Evolutionary conservation across 2,329 filamentous ascomycete species (phyloP).

Genomic region (Rutstroemia sp.): DNA sequence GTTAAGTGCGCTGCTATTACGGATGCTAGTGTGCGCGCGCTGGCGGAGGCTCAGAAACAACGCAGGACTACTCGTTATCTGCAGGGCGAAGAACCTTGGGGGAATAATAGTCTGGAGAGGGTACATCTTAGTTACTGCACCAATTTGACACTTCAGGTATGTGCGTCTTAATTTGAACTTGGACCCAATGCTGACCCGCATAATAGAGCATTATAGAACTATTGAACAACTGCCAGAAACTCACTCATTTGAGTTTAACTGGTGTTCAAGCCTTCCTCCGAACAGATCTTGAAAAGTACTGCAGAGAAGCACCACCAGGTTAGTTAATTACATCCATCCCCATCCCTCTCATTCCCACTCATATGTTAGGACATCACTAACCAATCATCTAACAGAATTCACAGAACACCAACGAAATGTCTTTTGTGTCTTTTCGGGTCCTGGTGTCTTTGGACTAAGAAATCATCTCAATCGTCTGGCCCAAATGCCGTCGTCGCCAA

Average conservation of each 20-base stretch:
- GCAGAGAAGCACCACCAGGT: slow-evolving; percentile 75
- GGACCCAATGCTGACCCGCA: slow-evolving; percentile 25
- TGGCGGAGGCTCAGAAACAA: slow-evolving; percentile 48
- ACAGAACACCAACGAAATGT: slow-evolving; percentile 91
- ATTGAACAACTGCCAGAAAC: slow-evolving; percentile 81
- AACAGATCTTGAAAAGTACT: slow-evolving; percentile 77
- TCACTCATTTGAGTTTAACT: slow-evolving; percentile 91
- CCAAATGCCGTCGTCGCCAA: slow-evolving; percentile 81
- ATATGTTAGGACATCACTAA: slow-evolving; percentile 4
- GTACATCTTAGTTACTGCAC: slow-evolving; percentile 96
- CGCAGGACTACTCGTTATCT: background rate
- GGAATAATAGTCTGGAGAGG: slow-evolving; percentile 56
- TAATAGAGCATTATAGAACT: slow-evolving; percentile 78
- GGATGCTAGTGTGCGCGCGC: slow-evolving; percentile 76
- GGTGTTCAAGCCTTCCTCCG: slow-evolving; percentile 86
- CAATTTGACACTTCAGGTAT: slow-evolving; percentile 71
- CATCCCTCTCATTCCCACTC: too few relatives aligned
- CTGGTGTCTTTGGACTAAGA: slow-evolving; percentile 70
- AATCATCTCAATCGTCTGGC: slow-evolving; percentile 71
- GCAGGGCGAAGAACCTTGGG: background rate
- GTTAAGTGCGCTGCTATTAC: slow-evolving; percentile 93
- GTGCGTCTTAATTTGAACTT: slow-evolving; percentile 22
- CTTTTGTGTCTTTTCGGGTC: slow-evolving; percentile 94
- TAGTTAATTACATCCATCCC: slow-evolving; percentile 20
- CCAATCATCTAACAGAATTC: slow-evolving; percentile 56